These are phyloP conservation scores for Sungouiozyma intestinalis DNA, from an alignment of 805 yeast genomes.

Conservation along the genomic window DNA sequence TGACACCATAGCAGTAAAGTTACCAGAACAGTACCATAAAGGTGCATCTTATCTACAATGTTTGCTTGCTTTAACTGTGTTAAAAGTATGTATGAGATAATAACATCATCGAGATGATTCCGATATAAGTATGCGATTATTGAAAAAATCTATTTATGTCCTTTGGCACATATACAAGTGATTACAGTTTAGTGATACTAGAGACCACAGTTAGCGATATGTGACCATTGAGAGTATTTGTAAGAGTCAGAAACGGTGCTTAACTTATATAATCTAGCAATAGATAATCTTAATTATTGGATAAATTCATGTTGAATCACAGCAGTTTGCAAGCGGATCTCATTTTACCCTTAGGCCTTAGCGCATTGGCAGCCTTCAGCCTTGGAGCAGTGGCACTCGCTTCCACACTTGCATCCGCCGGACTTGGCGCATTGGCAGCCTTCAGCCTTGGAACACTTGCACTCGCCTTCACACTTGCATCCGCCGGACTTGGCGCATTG, in stretches of 20 bases:
- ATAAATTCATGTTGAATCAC: too few relatives aligned
- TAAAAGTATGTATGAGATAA: too few relatives aligned
- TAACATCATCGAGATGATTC: neutral
- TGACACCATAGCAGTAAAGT: neutral
- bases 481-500: neutral
- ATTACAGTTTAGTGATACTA: neutral
- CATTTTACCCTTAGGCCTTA: too few relatives aligned
- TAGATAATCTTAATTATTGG: too few relatives aligned
- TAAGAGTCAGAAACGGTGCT: too few relatives aligned
- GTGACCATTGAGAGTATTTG: too few relatives aligned
- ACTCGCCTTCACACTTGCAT: constrained; percentile 1
- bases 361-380: neutral
- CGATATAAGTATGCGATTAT: too few relatives aligned
- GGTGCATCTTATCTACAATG: neutral
- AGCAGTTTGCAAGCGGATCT: too few relatives aligned
- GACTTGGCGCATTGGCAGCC: neutral
- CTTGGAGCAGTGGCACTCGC: neutral
- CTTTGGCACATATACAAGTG: neutral
- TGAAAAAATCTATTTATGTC: neutral
- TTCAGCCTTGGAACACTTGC: neutral
- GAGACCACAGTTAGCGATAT: too few relatives aligned
- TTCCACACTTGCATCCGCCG: neutral
- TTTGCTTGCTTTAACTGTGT: too few relatives aligned
- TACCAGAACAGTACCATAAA: neutral
- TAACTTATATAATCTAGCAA: too few relatives aligned